phyloP scores from a whole-genome alignment of 2,329 filamentous ascomycete species.

The Colletotrichum aenigma region DNA sequence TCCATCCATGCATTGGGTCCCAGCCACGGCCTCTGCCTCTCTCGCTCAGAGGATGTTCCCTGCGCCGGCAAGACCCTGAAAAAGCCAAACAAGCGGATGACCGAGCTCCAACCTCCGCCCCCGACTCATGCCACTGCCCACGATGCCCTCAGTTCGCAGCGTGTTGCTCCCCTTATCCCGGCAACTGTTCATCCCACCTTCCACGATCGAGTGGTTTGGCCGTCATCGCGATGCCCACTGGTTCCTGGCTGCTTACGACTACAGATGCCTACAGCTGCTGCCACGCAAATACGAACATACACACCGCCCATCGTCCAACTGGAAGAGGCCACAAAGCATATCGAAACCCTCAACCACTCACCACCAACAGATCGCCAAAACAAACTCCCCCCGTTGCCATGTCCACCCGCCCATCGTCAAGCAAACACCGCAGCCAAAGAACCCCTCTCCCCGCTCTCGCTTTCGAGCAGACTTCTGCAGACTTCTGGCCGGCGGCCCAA shows the following conservation, averaged over 20 bases:
- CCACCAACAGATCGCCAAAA: conserved; percentile 16
- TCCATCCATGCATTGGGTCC: neutral
- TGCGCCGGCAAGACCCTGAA: conserved; percentile 11
- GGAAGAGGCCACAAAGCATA: conserved; percentile 1
- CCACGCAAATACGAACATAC: neutral
- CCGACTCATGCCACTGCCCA: neutral
- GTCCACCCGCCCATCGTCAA: neutral
- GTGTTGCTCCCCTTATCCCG: neutral
- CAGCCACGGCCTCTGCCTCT: neutral
- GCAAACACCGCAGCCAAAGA: neutral
- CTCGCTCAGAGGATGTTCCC: conserved; percentile 8
- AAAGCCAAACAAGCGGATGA: neutral
- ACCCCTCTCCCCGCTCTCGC: neutral
- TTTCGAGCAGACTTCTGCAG: neutral
- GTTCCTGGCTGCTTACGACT: neutral
- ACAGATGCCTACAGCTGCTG: neutral
- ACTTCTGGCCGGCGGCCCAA: conserved; percentile 25
- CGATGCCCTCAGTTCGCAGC: neutral
- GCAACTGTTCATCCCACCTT: neutral
- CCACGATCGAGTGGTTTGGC: neutral
- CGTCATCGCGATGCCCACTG: neutral
- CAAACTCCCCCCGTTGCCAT: conserved; percentile 9
- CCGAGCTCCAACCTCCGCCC: conserved; percentile 6
- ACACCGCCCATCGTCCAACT: neutral
- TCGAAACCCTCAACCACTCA: neutral